These are phyloP conservation scores for Cyberlindnera xylosilytica DNA, from an alignment of 805 yeast genomes.

Conservation along the genomic window DNA sequence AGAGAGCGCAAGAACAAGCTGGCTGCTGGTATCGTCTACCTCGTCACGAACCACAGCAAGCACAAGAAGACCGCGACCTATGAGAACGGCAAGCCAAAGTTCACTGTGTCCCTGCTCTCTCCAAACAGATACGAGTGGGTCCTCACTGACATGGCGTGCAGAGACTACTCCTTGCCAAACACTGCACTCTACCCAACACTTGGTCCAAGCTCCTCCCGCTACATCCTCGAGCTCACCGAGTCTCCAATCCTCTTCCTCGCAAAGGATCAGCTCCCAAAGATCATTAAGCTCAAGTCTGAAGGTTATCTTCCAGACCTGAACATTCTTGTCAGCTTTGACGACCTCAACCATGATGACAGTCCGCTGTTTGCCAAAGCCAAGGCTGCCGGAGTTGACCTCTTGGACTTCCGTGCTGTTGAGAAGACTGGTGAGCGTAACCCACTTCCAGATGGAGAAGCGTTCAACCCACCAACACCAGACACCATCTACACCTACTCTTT, in stretches of 20 bases:
- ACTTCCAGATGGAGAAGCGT: constrained; percentile 27
- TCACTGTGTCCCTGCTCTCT: constrained; percentile 51
- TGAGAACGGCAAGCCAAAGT: constrained; percentile 30
- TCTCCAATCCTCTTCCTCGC: constrained; percentile 58
- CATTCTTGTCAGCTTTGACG: constrained; percentile 55
- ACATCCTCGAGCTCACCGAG: constrained; percentile 56
- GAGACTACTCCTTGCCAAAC: constrained; percentile 45
- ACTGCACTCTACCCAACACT: constrained; percentile 53
- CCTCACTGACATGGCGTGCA: constrained; percentile 62
- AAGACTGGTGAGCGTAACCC: constrained; percentile 43
- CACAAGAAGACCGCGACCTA: constrained; percentile 4
- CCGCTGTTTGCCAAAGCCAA: constrained; percentile 31
- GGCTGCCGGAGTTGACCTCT: constrained; percentile 34
- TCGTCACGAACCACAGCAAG: constrained; percentile 18
- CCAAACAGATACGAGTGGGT: constrained; percentile 63
- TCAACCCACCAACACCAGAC: constrained; percentile 47
- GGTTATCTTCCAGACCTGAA: constrained; percentile 36
- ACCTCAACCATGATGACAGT: constrained; percentile 35
- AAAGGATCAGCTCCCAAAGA: constrained; percentile 41
- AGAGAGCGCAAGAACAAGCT: constrained; percentile 31
- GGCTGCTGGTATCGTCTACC: constrained; percentile 39
- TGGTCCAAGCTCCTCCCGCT: constrained; percentile 55
- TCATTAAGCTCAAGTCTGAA: constrained; percentile 42
- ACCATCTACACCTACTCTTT: constrained; percentile 60
- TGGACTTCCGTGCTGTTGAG: constrained; percentile 41